Conservation (phyloP, 148 eudicot species). For the Salicornia ramosissima region DNA sequence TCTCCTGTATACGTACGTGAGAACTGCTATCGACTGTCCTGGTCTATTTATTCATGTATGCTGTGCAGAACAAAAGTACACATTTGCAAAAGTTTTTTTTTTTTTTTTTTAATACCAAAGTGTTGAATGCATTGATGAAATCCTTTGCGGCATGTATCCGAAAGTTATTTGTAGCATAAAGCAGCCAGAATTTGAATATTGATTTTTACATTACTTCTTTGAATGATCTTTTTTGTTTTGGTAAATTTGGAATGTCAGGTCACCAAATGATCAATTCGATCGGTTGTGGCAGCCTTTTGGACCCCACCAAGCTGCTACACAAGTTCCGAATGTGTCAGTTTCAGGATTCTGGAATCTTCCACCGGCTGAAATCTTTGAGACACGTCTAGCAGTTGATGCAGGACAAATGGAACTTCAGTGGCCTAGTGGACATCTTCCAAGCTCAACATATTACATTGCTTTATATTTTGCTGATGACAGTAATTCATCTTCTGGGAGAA, state of each 20-base stretch:
- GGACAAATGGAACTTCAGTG: conserved; percentile 54
- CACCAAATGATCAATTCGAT: conserved; percentile 84
- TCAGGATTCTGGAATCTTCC: conserved; percentile 92
- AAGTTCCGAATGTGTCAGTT: conserved; percentile 44
- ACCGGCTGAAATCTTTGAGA: conserved; percentile 64
- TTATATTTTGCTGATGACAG: conserved; percentile 77
- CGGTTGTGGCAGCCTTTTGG: conserved; percentile 91
- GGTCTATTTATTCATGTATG: background rate
- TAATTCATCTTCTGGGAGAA: conserved; percentile 41
- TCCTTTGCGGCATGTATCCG: background rate
- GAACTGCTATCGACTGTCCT: background rate
- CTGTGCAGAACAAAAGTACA: background rate
- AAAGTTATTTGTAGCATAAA: background rate
- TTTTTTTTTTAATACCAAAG: too few relatives aligned
- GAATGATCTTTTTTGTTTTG: background rate
- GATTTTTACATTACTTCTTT: background rate
- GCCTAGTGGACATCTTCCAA: conserved; percentile 68
- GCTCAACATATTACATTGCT: conserved; percentile 61
- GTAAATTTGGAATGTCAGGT: conserved; percentile 39
- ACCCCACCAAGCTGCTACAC: conserved; percentile 33
- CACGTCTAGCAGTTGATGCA: conserved; percentile 38
- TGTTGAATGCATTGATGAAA: background rate
- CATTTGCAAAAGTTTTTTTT: too few relatives aligned
- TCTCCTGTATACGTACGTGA: too few relatives aligned
- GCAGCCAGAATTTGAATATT: background rate